phyloP scores from a whole-genome alignment of 1,284 basidiomycete genomes.

The Schizopora paradoxa region DNA sequence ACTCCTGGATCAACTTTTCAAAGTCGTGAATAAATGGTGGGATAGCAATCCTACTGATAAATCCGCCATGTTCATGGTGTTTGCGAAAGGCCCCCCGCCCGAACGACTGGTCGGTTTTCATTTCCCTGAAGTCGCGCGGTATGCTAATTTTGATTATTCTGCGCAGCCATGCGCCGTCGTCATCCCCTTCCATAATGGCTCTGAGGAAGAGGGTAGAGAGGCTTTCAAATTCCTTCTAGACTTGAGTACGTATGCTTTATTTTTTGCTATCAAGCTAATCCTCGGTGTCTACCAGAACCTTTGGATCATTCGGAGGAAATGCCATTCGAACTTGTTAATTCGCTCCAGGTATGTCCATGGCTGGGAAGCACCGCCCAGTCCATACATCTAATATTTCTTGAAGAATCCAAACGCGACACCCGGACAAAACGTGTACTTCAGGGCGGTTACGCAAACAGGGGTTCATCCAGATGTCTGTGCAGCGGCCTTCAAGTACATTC shows the following conservation, averaged over 20 bases:
- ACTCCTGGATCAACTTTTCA: not conserved
- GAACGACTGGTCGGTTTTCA: not conserved
- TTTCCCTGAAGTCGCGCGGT: not conserved
- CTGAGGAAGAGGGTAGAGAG: conserved; percentile 39
- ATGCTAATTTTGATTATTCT: not conserved
- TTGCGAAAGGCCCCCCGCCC: not conserved
- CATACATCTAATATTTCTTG: conserved; percentile 1
- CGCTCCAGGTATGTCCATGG: conserved; percentile 10
- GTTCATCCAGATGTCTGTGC: conserved; percentile 4
- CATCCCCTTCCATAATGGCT: conserved; percentile 44
- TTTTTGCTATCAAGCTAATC: not conserved
- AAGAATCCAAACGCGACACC: conserved; percentile 6
- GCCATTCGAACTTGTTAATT: conserved; percentile 14
- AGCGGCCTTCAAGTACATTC: conserved; percentile 5
- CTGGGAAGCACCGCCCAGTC: conserved; percentile 6
- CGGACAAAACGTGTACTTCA: conserved; percentile 20
- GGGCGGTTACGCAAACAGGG: conserved; percentile 12
- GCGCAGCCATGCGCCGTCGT: conserved; percentile 32
- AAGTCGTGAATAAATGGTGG: not conserved
- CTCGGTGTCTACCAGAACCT: conserved; percentile 6
- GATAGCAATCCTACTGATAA: not conserved
- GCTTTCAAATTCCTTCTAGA: conserved; percentile 33
- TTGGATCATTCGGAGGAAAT: conserved; percentile 12
- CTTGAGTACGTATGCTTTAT: conserved; percentile 7
- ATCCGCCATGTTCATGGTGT: not conserved